These are phyloP conservation scores for Erysimum cheiranthoides DNA, from an alignment of 345 rosid species.

Conservation along the genomic window DNA sequence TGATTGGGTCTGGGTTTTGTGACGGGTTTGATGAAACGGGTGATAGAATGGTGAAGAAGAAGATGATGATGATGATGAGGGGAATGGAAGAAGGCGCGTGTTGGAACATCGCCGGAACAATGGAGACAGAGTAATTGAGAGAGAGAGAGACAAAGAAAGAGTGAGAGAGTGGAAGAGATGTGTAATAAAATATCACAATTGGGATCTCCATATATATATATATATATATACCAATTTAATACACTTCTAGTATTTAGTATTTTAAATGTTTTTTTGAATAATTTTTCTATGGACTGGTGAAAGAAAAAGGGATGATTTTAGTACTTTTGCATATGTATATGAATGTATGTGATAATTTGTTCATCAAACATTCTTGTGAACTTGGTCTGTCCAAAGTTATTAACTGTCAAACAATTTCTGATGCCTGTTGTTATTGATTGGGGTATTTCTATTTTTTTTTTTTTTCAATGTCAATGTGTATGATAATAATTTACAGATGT, in stretches of 20 bases:
- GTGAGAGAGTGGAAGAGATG: slow-evolving; percentile 38
- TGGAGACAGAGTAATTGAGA: slow-evolving; percentile 11
- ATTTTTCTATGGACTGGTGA: too few species aligned
- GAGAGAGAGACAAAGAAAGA: slow-evolving; percentile 3
- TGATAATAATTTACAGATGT: not conserved
- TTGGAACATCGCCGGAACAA: slow-evolving; percentile 44
- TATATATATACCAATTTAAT: slow-evolving; percentile 19
- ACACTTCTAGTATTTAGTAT: not conserved
- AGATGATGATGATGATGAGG: slow-evolving; percentile 19
- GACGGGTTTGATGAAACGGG: slow-evolving; percentile 39
- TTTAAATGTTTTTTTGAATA: too few species aligned
- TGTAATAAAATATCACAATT: slow-evolving; percentile 36
- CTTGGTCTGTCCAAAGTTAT: not conserved
- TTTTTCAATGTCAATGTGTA: not conserved
- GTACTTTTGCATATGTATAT: not conserved
- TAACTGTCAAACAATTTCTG: not conserved
- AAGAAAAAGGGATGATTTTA: not conserved
- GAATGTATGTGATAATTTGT: not conserved
- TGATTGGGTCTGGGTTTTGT: slow-evolving; percentile 52
- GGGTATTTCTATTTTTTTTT: not conserved
- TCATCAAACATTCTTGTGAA: not conserved
- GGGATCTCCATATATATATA: slow-evolving; percentile 6
- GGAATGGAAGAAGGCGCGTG: slow-evolving; percentile 47
- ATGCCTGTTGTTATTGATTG: slow-evolving; percentile 1
- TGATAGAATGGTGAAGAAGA: slow-evolving; percentile 39